Base-by-base conservation (phyloP, 306 rosid genomes). In the Geum urbanum region DNA sequence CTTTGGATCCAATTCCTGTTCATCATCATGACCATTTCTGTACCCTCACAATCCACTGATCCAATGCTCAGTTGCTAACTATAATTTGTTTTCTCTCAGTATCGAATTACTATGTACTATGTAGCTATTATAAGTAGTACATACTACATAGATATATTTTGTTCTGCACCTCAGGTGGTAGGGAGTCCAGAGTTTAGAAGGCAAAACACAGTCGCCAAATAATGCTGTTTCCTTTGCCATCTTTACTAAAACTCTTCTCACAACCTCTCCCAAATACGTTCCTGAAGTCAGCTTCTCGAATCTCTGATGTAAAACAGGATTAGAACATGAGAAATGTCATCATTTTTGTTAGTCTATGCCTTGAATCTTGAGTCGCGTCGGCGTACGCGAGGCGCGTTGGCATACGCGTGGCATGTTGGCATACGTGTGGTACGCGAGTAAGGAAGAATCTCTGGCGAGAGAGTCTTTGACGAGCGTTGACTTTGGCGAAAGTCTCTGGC, bases 221-320 rank as follows among this genome's bases (percentile, higher is more conserved):
- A 90, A 51, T 72, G 76, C 73, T 53, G 95, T 78, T 79, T 90
- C 95, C 54, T 64, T 71, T 2, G 95, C 94, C 82, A 90, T 63
- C 73, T 76, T 83, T 67, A 86, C 53, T 62, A 87, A 75, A 2
- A 90, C 86, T 15, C 79, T 76, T 81, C 95, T 84, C 77, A 78
- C 96, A 49, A 83, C 66, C 79, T 90, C 96, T 59, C 95, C 96
- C 75, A 84, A 66, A 63, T 86, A 82, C 82, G 49, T 79, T 39
- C 87, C 91, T 51, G 91, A 86, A 63, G 82, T 77, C 45, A 82
- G 74, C 88, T 90, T 87, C 71, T 80, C 85, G 20, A 84, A 87
- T 45, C 53, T 70, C 91, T 84, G 82, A 51, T 64, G 69, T 7
- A 24, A 55, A 61, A 68, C 7, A 77, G 41, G 37, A 61, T 37